These are phyloP conservation scores for Phialophora expanda DNA, from an alignment of 2,329 filamentous ascomycete species.

Conservation along the genomic window DNA sequence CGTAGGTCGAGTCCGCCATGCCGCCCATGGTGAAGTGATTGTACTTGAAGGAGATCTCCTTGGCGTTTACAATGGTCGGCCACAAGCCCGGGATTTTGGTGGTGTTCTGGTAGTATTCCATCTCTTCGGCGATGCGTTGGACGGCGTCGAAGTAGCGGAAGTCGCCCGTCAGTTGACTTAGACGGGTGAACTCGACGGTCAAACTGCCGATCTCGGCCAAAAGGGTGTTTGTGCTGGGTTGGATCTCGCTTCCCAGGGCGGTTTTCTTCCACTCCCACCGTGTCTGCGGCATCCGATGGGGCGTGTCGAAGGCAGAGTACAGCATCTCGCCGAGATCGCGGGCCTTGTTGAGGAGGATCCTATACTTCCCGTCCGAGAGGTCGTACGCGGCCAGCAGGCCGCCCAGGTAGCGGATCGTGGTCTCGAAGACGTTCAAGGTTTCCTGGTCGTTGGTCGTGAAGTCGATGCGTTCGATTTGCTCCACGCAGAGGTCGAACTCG, in stretches of 20 bases:
- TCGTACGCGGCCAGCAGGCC: slow-evolving; percentile 75
- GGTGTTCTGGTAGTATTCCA: slow-evolving; percentile 44
- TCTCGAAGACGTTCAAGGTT: slow-evolving; percentile 81
- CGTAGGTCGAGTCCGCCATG: slow-evolving; percentile 63
- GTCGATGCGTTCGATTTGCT: slow-evolving; percentile 62
- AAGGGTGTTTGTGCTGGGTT: slow-evolving; percentile 61
- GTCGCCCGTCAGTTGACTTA: slow-evolving; percentile 49
- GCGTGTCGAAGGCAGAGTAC: slow-evolving; percentile 52
- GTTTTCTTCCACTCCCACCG: slow-evolving; percentile 54
- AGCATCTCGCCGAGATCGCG: slow-evolving; percentile 61
- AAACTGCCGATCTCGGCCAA: slow-evolving; percentile 50
- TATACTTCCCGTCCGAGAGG: slow-evolving; percentile 56
- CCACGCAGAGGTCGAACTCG: slow-evolving; percentile 69
- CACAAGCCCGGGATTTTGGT: slow-evolving; percentile 50
- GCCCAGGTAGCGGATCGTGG: slow-evolving; percentile 84
- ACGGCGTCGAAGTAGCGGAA: slow-evolving; percentile 48
- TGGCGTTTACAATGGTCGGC: slow-evolving; percentile 46
- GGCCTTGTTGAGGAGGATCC: slow-evolving; percentile 58
- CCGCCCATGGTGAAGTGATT: slow-evolving; percentile 59
- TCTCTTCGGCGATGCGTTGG: slow-evolving; percentile 44
- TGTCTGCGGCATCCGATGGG: slow-evolving; percentile 41
- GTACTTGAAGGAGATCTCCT: slow-evolving; percentile 40
- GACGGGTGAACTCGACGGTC: slow-evolving; percentile 50
- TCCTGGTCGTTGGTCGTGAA: slow-evolving; percentile 53
- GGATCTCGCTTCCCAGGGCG: slow-evolving; percentile 62